Evolutionary conservation across 345 rosid genomes (phyloP).

Genomic region (Brassica napus): Da-Ae NC_063436.1:15304001-15304500

Average conservation of each 20-base stretch:
- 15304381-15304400: constrained; percentile 90
- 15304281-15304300: constrained; percentile 78
- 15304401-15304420: constrained; percentile 75
- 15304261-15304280: constrained; percentile 75
- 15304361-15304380: constrained; percentile 76
- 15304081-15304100: constrained; percentile 99
- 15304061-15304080: constrained; percentile 85
- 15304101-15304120: constrained; percentile 81
- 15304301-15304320: constrained; percentile 85
- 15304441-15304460: constrained; percentile 22
- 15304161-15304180: constrained; percentile 84
- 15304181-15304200: constrained; percentile 60
- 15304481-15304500: constrained; percentile 9
- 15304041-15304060: constrained; percentile 81
- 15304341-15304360: constrained; percentile 93
- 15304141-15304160: constrained; percentile 95
- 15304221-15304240: constrained; percentile 84
- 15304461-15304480: constrained; percentile 11
- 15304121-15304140: constrained; percentile 99
- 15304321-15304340: constrained; percentile 93
- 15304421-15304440: constrained; percentile 14
- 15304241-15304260: constrained; percentile 67
- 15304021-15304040: constrained; percentile 72
- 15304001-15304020: constrained; percentile 94
- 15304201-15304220: constrained; percentile 41